These are phyloP conservation scores for Wickerhamiella infanticola DNA, from an alignment of 1,139 yeast genomes.

Conservation along the genomic window DNA sequence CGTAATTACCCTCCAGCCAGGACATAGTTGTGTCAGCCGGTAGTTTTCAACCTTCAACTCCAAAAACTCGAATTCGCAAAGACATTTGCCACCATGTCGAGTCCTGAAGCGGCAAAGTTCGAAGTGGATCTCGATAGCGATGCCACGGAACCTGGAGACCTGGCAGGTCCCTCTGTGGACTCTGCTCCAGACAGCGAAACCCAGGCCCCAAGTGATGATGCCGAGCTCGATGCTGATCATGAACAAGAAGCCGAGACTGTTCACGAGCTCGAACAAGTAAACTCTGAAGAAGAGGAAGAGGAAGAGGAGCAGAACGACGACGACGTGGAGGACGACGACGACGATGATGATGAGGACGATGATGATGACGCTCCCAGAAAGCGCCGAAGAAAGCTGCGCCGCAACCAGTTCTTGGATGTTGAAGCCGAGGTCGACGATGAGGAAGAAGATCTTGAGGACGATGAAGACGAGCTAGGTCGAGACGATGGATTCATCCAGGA, in stretches of 20 bases:
- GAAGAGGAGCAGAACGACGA: constrained; percentile 11
- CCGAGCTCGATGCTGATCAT: not conserved
- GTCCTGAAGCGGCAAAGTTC: not conserved
- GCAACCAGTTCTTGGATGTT: constrained; percentile 90
- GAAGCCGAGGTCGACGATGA: constrained; percentile 99
- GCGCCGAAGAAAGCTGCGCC: constrained; percentile 55
- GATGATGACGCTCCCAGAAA: constrained; percentile 19
- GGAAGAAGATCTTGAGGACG: constrained; percentile 92
- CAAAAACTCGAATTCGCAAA: too few species aligned
- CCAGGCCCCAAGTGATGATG: not conserved
- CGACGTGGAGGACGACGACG: constrained; percentile 17
- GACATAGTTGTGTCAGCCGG: too few species aligned
- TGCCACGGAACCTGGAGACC: not conserved
- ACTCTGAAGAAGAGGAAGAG: constrained; percentile 3
- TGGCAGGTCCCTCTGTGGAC: not conserved
- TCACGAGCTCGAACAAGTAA: not conserved
- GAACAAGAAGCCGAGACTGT: not conserved
- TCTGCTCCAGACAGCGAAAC: not conserved
- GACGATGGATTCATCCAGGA: constrained; percentile 43
- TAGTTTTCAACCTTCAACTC: too few species aligned
- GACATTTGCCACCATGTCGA: not conserved
- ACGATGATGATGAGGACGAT: constrained; percentile 19
- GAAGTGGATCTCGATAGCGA: not conserved
- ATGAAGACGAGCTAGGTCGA: constrained; percentile 73
- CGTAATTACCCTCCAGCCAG: too few species aligned